A percentile compares a stretch with the other conserved stretches of the same genome.
These are phyloP conservation scores for Talaromyces adpressus DNA, from an alignment of 495 filamentous ascomycete species.

Conservation along the genomic window DNA sequence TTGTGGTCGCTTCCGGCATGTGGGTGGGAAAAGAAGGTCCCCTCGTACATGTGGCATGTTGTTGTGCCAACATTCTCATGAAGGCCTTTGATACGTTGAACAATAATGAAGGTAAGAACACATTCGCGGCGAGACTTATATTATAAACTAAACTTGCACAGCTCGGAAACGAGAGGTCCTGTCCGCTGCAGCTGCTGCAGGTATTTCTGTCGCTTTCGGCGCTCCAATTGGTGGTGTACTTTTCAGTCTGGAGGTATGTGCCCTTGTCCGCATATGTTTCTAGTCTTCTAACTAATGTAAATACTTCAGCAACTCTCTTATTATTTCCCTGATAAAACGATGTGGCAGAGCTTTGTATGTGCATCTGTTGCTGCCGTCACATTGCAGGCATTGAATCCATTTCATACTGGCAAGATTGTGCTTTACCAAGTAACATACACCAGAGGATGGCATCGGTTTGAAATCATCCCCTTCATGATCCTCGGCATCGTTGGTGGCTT, in stretches of 20 bases:
- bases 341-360: conserved; percentile 99
- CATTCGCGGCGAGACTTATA: too few species aligned
- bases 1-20: conserved; percentile 90
- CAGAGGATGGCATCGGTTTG: conserved; percentile 88
- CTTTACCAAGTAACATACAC: conserved; percentile 95
- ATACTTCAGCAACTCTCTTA: conserved; percentile 72
- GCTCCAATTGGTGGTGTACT: conserved; percentile 91
- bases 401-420: conserved; percentile 92
- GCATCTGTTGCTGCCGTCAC: conserved; percentile 96
- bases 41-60: conserved; percentile 94
- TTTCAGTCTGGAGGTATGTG: conserved; percentile 76
- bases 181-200: conserved; percentile 88
- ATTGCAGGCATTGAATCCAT: conserved; percentile 87
- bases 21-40: conserved; percentile 99
- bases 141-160: conserved; percentile 19
- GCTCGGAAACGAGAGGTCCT: conserved; percentile 93
- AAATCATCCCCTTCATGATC: conserved; percentile 80
- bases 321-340: conserved; percentile 98
- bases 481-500: conserved; percentile 86
- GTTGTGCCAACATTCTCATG: conserved; percentile 93
- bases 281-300: background rate
- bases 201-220: conserved; percentile 95
- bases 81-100: conserved; percentile 79
- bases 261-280: background rate
- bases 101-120: conserved; percentile 69